Percentiles rank a stretch among this genome's conserved stretches.
Conservation (phyloP, 257 asterid species). For the Vinca minor region DNA sequence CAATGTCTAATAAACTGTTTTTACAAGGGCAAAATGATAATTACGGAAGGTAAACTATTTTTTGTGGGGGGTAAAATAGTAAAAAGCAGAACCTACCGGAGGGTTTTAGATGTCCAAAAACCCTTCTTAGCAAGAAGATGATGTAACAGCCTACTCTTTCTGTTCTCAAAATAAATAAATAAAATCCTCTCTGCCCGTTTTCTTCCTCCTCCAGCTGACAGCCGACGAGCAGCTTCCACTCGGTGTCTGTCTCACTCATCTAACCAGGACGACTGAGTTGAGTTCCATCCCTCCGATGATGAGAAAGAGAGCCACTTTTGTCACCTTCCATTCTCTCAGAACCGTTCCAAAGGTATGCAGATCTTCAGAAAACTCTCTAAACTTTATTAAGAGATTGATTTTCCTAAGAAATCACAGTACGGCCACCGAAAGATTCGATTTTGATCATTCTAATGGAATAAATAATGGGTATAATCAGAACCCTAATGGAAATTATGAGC, state of each 20-base stretch:
- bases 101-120: neutral
- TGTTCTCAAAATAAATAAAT: neutral
- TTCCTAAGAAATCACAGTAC: slow-evolving; percentile 28
- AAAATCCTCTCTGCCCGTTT: neutral
- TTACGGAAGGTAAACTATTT: too few species aligned
- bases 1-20: too few species aligned
- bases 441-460: slow-evolving; percentile 24
- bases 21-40: too few species aligned
- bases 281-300: slow-evolving; percentile 31
- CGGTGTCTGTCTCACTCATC: neutral
- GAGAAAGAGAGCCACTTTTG: slow-evolving; percentile 32
- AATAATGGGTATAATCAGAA: slow-evolving; percentile 20
- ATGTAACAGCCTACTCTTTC: neutral
- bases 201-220: neutral
- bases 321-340: slow-evolving; percentile 30
- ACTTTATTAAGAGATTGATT: slow-evolving; percentile 12
- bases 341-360: slow-evolving; percentile 35
- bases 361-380: slow-evolving; percentile 14
- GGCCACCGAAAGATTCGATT: slow-evolving; percentile 45
- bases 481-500: slow-evolving; percentile 18
- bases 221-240: neutral
- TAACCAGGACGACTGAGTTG: slow-evolving; percentile 1
- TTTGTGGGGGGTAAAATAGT: too few species aligned
- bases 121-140: neutral
- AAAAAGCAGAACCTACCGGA: too few species aligned